Conservation (phyloP, 2,329 filamentous ascomycete genomes). For the Pseudogymnoascus sp. region DNA sequence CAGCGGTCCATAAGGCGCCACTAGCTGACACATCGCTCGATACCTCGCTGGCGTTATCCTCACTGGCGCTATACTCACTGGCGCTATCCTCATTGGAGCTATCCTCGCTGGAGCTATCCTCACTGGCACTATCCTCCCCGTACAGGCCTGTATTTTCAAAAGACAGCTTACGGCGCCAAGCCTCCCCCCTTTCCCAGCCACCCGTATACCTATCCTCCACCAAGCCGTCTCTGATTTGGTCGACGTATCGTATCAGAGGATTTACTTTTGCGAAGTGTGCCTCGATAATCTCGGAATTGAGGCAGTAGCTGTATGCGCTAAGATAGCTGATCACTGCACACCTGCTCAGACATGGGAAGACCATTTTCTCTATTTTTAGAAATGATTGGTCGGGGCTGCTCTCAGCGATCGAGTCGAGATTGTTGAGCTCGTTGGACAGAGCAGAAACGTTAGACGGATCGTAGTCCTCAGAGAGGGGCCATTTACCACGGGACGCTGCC, state of each 20-base stretch:
- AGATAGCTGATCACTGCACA: background rate
- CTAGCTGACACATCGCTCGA: background rate
- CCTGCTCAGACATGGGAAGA: background rate
- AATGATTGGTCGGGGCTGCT: background rate
- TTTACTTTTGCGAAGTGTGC: background rate
- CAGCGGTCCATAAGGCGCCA: background rate
- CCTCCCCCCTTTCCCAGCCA: background rate
- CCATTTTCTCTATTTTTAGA: background rate
- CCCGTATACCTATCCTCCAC: background rate
- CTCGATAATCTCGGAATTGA: background rate
- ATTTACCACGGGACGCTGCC: background rate
- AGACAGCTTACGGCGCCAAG: background rate
- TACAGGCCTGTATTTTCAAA: background rate
- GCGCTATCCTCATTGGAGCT: too few relatives aligned
- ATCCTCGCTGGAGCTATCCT: too few relatives aligned
- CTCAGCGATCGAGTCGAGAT: too few relatives aligned
- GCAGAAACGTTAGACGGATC: background rate
- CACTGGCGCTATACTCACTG: too few relatives aligned
- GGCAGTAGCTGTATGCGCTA: background rate
- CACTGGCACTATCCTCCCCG: background rate
- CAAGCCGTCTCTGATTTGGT: background rate
- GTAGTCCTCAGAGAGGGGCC: background rate
- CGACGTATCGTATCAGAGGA: background rate
- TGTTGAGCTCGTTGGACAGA: background rate
- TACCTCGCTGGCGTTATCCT: too few relatives aligned